Percentiles rank a stretch among this genome's conserved stretches.
Conservation (phyloP, 306 rosid species). For the Dryas octopetala region DNA sequence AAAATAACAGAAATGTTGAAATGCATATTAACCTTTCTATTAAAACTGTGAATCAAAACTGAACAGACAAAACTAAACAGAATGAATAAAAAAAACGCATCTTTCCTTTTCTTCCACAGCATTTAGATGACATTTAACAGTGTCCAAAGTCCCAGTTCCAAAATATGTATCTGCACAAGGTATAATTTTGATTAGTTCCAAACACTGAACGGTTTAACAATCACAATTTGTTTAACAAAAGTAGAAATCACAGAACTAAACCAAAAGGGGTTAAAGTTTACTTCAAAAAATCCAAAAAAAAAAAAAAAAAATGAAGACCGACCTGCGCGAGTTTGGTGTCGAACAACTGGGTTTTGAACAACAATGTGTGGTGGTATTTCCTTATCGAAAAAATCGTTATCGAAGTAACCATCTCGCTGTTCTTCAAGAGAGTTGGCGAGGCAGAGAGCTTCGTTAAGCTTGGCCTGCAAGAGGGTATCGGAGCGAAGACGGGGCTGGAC, state of each 20-base stretch:
- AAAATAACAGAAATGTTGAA: slow-evolving; percentile 15
- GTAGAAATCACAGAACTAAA: background rate
- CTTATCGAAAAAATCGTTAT: slow-evolving; percentile 57
- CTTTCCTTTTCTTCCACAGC: slow-evolving; percentile 60
- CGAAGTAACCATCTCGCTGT: slow-evolving; percentile 70
- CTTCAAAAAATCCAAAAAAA: background rate
- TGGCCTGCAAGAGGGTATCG: slow-evolving; percentile 56
- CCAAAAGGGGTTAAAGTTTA: background rate
- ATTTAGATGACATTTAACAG: slow-evolving; percentile 59
- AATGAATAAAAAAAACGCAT: background rate
- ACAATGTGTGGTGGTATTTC: slow-evolving; percentile 65
- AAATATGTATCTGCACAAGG: slow-evolving; percentile 62
- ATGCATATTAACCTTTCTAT: slow-evolving; percentile 8
- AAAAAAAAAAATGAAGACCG: background rate
- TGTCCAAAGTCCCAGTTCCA: slow-evolving; percentile 78
- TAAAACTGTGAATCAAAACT: background rate
- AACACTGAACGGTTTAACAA: background rate
- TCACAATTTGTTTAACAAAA: background rate
- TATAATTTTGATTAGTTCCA: background rate
- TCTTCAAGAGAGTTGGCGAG: slow-evolving; percentile 87
- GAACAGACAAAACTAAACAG: background rate
- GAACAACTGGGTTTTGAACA: slow-evolving; percentile 74
- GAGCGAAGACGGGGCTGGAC: slow-evolving; percentile 91
- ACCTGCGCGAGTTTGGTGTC: slow-evolving; percentile 73
- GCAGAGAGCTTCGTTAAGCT: slow-evolving; percentile 91